phyloP scores from a whole-genome alignment of 2,329 filamentous ascomycete genomes.

The Colletotrichum limetticola region DNA sequence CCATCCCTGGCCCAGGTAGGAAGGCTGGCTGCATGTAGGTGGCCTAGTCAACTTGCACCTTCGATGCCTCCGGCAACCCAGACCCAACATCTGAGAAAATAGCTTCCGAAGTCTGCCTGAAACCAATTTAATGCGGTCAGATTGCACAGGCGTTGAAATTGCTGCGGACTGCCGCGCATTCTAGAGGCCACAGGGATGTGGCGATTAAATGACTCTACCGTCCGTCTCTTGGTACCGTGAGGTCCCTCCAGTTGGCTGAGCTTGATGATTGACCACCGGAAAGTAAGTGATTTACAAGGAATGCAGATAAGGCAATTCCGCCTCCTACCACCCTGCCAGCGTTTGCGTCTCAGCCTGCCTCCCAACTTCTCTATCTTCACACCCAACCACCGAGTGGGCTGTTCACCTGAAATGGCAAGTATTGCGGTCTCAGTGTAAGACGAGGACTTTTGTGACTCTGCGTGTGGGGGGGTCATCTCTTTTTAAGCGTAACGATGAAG shows the following conservation, averaged over 20 bases:
- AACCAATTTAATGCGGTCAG: not conserved
- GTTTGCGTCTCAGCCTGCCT: not conserved
- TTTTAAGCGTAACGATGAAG: not conserved
- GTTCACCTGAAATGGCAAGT: not conserved
- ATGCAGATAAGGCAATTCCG: not conserved
- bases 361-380: not conserved
- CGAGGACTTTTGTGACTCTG: not conserved
- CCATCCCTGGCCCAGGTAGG: not conserved
- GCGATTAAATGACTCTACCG: not conserved
- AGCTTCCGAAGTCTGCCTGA: not conserved
- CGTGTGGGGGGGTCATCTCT: not conserved
- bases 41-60: not conserved
- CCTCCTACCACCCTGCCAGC: not conserved
- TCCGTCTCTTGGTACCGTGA: not conserved
- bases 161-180: not conserved
- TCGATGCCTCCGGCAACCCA: not conserved
- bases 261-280: not conserved
- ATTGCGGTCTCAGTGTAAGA: not conserved
- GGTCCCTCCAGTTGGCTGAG: not conserved
- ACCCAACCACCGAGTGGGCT: not conserved
- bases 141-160: not conserved
- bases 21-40: not conserved
- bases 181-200: not conserved
- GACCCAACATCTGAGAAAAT: not conserved
- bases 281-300: not conserved